Evolutionary conservation across 352 stramenopile genomes (phyloP).

Genomic region (Pythium plurisporium): DNA sequence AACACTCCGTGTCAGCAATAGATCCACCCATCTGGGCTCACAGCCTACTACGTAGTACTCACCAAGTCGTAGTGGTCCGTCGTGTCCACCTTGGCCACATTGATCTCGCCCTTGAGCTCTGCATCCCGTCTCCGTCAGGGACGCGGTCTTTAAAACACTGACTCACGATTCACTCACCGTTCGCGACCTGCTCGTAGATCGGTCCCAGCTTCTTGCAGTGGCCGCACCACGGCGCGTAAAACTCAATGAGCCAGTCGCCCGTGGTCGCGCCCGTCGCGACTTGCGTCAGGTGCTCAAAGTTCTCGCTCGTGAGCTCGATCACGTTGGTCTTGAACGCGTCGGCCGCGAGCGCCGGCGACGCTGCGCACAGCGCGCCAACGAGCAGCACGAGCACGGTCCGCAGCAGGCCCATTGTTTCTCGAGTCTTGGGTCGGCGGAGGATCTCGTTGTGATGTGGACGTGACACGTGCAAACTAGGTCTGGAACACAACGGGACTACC

Average conservation of each 20-base stretch:
- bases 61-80: slow-evolving; percentile 65
- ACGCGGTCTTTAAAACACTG: too few species aligned
- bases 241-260: slow-evolving; percentile 91
- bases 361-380: not conserved
- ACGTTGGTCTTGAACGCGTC: slow-evolving; percentile 35
- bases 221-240: slow-evolving; percentile 93
- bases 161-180: too few species aligned
- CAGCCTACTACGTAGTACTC: too few species aligned
- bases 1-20: too few species aligned
- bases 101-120: slow-evolving; percentile 82
- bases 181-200: slow-evolving; percentile 79
- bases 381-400: not conserved
- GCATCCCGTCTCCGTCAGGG: too few species aligned
- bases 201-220: slow-evolving; percentile 86
- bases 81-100: slow-evolving; percentile 90
- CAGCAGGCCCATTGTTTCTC: slow-evolving; percentile 4
- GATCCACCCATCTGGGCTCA: too few species aligned
- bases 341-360: not conserved
- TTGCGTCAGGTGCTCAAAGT: slow-evolving; percentile 91
- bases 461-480: slow-evolving; percentile 9
- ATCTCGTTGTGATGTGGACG: too few species aligned
- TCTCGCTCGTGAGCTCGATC: slow-evolving; percentile 52
- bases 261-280: slow-evolving; percentile 87
- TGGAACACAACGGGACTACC: too few species aligned
- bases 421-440: too few species aligned